Conservation (phyloP, 495 filamentous ascomycete genomes). For the Aspergillus homomorphus region DNA sequence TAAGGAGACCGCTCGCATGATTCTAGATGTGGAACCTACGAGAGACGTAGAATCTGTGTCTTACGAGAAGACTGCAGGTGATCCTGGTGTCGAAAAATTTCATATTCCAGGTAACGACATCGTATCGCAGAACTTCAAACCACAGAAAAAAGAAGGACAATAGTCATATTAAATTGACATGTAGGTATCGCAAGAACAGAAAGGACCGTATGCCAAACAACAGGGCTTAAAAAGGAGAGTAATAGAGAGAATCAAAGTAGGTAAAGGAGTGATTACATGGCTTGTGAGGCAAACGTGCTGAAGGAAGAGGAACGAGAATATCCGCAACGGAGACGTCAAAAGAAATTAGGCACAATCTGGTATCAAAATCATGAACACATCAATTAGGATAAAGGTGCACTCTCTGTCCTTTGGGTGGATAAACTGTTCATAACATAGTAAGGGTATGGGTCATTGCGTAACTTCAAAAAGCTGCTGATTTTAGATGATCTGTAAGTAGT, state of each 20-base stretch:
- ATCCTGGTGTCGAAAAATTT: constrained; percentile 2
- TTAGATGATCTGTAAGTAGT: constrained; percentile 76
- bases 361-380: constrained; percentile 25
- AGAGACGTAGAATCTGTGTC: too few species aligned
- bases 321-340: constrained; percentile 19
- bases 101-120: not conserved
- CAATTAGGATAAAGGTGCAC: constrained; percentile 8
- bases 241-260: not conserved
- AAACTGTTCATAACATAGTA: constrained; percentile 25
- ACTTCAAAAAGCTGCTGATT: not conserved
- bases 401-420: constrained; percentile 11
- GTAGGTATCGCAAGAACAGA: not conserved
- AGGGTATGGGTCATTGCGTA: not conserved
- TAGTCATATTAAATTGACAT: not conserved
- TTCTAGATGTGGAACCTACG: too few species aligned
- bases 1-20: too few species aligned
- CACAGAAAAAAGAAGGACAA: not conserved
- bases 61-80: constrained; percentile 3
- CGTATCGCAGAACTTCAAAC: not conserved
- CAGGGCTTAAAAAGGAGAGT: not conserved
- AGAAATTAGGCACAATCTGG: constrained; percentile 26
- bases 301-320: constrained; percentile 2
- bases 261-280: not conserved
- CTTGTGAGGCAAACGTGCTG: constrained; percentile 9
- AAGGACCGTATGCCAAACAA: constrained; percentile 3